These are phyloP conservation scores for Scedosporium minutisporum DNA, from an alignment of 2,329 filamentous ascomycete genomes.

Conservation along the genomic window DNA sequence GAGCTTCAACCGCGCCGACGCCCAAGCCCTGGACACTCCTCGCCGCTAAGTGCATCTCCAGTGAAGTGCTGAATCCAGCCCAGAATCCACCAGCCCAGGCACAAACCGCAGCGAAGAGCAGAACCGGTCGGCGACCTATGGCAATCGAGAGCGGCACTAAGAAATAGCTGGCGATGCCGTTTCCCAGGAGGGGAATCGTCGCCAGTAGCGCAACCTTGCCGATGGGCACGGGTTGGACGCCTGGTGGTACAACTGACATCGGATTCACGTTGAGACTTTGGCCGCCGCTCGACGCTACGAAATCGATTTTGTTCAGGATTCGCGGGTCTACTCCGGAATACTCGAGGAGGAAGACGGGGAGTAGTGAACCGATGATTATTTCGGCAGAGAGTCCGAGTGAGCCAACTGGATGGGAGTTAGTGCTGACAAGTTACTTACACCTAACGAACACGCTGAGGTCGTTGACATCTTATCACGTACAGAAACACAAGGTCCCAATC, in stretches of 20 bases:
- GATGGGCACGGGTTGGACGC: slow-evolving; percentile 19
- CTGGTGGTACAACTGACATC: slow-evolving; percentile 19
- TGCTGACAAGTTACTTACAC: neutral
- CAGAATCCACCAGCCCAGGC: slow-evolving; percentile 26
- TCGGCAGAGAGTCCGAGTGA: slow-evolving; percentile 7
- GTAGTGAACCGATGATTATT: slow-evolving; percentile 18
- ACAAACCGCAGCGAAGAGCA: slow-evolving; percentile 21
- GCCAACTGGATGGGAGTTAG: neutral
- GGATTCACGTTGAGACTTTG: slow-evolving; percentile 13
- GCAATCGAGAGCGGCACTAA: slow-evolving; percentile 27
- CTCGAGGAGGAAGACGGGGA: slow-evolving; percentile 24
- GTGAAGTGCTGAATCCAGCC: slow-evolving; percentile 21
- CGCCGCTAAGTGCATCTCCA: slow-evolving; percentile 22
- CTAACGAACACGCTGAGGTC: neutral
- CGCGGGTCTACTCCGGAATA: slow-evolving; percentile 22
- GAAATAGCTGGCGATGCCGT: slow-evolving; percentile 24
- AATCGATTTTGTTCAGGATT: slow-evolving; percentile 17
- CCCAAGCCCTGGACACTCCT: slow-evolving; percentile 24
- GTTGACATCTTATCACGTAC: slow-evolving; percentile 12
- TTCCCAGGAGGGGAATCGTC: slow-evolving; percentile 24
- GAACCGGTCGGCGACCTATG: slow-evolving; percentile 24
- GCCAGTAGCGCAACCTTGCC: slow-evolving; percentile 20
- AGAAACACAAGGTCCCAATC: slow-evolving; percentile 18
- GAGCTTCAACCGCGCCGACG: slow-evolving; percentile 23
- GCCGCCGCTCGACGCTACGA: slow-evolving; percentile 8